Conservation (phyloP, 345 rosid species). For the Moricandia arvensis region DNA sequence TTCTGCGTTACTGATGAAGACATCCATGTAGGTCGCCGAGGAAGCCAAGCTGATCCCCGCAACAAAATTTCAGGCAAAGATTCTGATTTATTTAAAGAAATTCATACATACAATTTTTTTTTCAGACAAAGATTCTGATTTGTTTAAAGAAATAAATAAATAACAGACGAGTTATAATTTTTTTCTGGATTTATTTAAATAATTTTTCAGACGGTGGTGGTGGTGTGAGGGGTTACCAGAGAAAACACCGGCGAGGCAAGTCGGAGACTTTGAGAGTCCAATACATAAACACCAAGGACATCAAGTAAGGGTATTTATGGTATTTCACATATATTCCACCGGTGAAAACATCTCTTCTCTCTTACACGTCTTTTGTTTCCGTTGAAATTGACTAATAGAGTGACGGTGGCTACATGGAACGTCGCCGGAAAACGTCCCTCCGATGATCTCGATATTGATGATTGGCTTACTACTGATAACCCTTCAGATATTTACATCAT, state of each 20-base stretch:
- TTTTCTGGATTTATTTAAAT: background rate
- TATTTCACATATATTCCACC: background rate
- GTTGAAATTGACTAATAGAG: slow-evolving; percentile 43
- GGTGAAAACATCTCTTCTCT: background rate
- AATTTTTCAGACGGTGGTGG: slow-evolving; percentile 45
- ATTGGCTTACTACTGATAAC: slow-evolving; percentile 84
- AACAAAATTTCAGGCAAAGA: slow-evolving; percentile 55
- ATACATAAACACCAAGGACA: slow-evolving; percentile 83
- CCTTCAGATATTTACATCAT: slow-evolving; percentile 88
- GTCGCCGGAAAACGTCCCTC: slow-evolving; percentile 86
- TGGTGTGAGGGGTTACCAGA: slow-evolving; percentile 46
- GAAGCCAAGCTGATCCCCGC: slow-evolving; percentile 37
- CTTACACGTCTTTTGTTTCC: background rate
- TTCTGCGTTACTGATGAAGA: slow-evolving; percentile 13
- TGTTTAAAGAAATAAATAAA: background rate
- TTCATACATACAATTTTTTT: background rate
- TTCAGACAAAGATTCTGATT: slow-evolving; percentile 46
- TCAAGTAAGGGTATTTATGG: slow-evolving; percentile 53
- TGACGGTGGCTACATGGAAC: slow-evolving; percentile 88
- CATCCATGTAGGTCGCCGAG: slow-evolving; percentile 9
- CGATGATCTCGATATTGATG: slow-evolving; percentile 77
- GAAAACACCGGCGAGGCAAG: slow-evolving; percentile 84
- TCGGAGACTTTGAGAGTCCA: slow-evolving; percentile 91
- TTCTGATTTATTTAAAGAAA: background rate
- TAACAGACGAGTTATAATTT: background rate